Evolutionary conservation across 805 yeast species (phyloP), one percentile per base, ranked within the genome.

Genomic region (Myxozyma nipponensis): DNA sequence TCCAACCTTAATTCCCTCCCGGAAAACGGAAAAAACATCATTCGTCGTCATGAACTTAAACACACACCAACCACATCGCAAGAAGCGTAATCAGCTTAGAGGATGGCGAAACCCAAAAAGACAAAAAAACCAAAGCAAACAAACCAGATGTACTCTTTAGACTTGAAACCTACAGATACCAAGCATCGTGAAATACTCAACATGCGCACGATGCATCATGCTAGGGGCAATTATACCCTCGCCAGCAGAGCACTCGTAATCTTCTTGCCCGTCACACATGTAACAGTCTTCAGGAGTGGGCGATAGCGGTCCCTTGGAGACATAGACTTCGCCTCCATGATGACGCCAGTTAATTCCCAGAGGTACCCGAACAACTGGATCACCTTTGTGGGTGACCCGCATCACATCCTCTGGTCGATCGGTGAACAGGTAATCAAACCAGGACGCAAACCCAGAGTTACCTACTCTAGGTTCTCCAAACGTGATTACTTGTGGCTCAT

Each of bases 401-500:
- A 44, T 35, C 18, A 37, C 34, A 34, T 26, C 34, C 22, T 28
- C 38, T 6, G 34, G 49, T 10, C 34, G 46, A 25, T 15, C 22
- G 19, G 44, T 9, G 17, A 47, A 47, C 17, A 43, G 36, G 35
- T 25, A 36, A 64, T 85, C 82, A 38, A 81, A 74, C 73, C 78
- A 82, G 26, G 66, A 61, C 25, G 75, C 72, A 63, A 82, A 72
- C 2, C 65, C 63, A 2, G 57, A 56, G 62, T 83, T 81, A 3
- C 87, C 88, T 32, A 84, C 69, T 57, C 78, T 78, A 0, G 91
- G 87, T 13, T 79, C 75, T 1, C 83, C 93, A 66, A 69, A 81
- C 1, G 84, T 72, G 18, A 83, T 65, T 1, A 83, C 78, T 36
- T 74, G 62, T 0, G 85, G 83, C 2, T 75, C 65, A 49, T 68